Evolutionary conservation across 2,329 filamentous ascomycete species (phyloP).

Genomic region (Colletotrichum karsti): DNA sequence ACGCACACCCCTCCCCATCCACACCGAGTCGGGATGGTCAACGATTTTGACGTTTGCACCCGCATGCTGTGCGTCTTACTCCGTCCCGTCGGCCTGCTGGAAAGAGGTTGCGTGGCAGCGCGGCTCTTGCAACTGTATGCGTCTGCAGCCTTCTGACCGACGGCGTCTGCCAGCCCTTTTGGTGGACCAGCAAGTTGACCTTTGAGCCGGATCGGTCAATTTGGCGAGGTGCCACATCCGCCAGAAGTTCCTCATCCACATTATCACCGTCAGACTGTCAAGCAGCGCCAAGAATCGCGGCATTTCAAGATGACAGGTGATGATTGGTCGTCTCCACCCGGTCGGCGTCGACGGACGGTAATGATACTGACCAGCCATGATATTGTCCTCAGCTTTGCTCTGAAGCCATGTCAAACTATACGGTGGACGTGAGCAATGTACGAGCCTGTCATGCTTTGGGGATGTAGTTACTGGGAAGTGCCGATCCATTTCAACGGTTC

Average conservation of each 20-base stretch:
- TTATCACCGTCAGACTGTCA: neutral
- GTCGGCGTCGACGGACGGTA: neutral
- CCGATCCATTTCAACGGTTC: neutral
- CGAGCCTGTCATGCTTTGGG: neutral
- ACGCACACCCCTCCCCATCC: neutral
- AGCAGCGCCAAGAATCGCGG: neutral
- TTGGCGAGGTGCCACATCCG: neutral
- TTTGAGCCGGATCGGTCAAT: neutral
- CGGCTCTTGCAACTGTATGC: conserved; percentile 7
- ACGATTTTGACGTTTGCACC: neutral
- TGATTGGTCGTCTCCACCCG: neutral
- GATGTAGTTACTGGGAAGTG: neutral
- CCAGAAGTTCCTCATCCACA: neutral
- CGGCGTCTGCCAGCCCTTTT: neutral
- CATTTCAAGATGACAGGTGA: conserved; percentile 14
- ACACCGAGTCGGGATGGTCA: neutral
- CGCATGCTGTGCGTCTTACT: neutral
- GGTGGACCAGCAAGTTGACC: neutral
- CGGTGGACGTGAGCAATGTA: too few relatives aligned
- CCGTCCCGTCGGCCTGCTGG: neutral
- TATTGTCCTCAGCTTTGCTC: neutral
- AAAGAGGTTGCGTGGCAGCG: conserved; percentile 2
- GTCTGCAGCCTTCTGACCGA: neutral
- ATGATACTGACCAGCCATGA: neutral
- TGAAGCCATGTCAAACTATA: too few relatives aligned